These are phyloP conservation scores for Candida pseudoviswanathii DNA, from an alignment of 1,139 yeast genomes.

Conservation along the genomic window DNA sequence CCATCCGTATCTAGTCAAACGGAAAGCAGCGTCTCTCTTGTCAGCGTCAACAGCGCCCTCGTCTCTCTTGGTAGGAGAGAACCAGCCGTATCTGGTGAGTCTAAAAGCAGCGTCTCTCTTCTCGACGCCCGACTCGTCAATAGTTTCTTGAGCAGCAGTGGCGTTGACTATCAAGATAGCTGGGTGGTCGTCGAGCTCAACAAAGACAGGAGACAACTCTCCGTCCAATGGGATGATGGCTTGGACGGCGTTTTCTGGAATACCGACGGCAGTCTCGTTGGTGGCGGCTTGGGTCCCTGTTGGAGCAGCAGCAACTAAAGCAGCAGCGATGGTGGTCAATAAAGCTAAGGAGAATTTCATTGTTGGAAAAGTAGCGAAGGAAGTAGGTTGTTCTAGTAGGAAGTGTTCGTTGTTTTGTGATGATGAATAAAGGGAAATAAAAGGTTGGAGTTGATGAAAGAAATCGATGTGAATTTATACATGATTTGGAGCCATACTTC, in stretches of 20 bases:
- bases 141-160: slow-evolving; percentile 6
- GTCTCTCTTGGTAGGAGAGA: slow-evolving; percentile 15
- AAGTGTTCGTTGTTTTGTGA: slow-evolving; percentile 1
- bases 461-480: slow-evolving; percentile 2
- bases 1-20: slow-evolving; percentile 12
- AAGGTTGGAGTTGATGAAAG: background rate
- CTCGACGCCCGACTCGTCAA: background rate
- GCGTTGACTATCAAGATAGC: slow-evolving; percentile 11
- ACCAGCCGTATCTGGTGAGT: slow-evolving; percentile 13
- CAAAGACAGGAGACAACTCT: slow-evolving; percentile 10
- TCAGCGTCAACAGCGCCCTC: background rate
- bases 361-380: background rate
- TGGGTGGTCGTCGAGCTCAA: slow-evolving; percentile 7
- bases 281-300: slow-evolving; percentile 3
- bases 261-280: slow-evolving; percentile 6
- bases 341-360: slow-evolving; percentile 16
- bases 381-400: background rate
- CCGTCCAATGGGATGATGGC: slow-evolving; percentile 10
- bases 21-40: slow-evolving; percentile 3
- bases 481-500: background rate
- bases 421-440: slow-evolving; percentile 1
- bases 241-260: slow-evolving; percentile 12
- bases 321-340: slow-evolving; percentile 13
- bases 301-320: slow-evolving; percentile 15
- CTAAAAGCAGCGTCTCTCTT: slow-evolving; percentile 14